Evolutionary conservation across 1,139 yeast genomes (phyloP).

Genomic region (Pichia sp.): DNA sequence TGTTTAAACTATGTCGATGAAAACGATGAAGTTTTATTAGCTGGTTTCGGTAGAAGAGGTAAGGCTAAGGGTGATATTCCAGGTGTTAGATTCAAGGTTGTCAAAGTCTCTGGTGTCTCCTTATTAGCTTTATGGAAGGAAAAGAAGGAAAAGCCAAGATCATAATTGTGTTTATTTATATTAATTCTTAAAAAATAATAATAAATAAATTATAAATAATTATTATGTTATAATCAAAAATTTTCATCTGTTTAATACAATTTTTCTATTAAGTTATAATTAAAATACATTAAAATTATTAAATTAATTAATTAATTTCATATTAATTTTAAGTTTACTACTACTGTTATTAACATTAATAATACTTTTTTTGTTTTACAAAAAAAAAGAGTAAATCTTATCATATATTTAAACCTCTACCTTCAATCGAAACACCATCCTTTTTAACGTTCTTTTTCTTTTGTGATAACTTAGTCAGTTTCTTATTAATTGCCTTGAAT

Average conservation of each 20-base stretch:
- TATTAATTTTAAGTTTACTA: no score
- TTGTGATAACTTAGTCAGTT: constrained; percentile 41
- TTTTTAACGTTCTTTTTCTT: constrained; percentile 41
- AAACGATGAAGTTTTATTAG: constrained; percentile 98
- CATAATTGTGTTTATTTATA: constrained; percentile 42
- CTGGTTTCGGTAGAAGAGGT: constrained; percentile 99
- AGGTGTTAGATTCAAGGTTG: constrained; percentile 99
- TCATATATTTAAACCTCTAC: constrained; percentile 46
- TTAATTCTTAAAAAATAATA: no score
- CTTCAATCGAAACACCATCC: constrained; percentile 76
- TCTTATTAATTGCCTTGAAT: constrained; percentile 63
- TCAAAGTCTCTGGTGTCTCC: constrained; percentile 99
- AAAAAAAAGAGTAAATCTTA: background rate
- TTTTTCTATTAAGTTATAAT: background rate
- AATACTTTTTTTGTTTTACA: background rate
- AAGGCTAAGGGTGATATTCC: constrained; percentile 99
- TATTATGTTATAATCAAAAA: no score
- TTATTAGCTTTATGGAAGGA: constrained; percentile 99
- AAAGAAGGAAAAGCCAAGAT: constrained; percentile 99
- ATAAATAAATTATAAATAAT: no score
- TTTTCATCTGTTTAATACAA: background rate
- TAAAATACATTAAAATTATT: background rate
- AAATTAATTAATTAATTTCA: background rate
- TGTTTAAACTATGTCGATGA: constrained; percentile 99
- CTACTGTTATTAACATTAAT: no score